Conservation (phyloP, 352 stramenopile genomes). For the Pythium utonaiense region DNA sequence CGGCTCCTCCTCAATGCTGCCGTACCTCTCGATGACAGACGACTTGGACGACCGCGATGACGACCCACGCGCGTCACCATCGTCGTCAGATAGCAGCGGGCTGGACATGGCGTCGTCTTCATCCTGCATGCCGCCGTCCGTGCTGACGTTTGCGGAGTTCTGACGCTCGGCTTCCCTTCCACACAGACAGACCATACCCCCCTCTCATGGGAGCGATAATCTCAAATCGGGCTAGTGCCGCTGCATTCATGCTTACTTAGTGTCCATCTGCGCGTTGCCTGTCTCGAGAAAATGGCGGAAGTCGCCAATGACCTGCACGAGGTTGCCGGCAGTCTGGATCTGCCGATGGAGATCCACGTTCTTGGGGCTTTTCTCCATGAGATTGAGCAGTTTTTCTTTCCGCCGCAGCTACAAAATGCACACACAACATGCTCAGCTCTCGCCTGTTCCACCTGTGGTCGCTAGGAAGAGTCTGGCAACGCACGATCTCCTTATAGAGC, state of each 20-base stretch:
- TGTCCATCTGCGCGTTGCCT: slow-evolving; percentile 16
- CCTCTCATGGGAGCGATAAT: background rate
- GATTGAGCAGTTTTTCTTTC: slow-evolving; percentile 80
- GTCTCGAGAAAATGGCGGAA: slow-evolving; percentile 83
- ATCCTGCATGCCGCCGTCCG: slow-evolving; percentile 1
- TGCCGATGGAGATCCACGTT: slow-evolving; percentile 83
- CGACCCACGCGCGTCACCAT: slow-evolving; percentile 24
- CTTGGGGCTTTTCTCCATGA: slow-evolving; percentile 83
- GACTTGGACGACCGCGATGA: slow-evolving; percentile 33
- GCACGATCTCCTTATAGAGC: slow-evolving; percentile 86
- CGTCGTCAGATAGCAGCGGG: slow-evolving; percentile 32
- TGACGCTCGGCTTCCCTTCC: slow-evolving; percentile 12
- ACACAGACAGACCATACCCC: background rate
- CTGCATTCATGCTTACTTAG: slow-evolving; percentile 10
- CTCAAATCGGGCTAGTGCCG: too few species aligned
- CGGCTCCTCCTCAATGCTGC: slow-evolving; percentile 22
- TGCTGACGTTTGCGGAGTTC: slow-evolving; percentile 37
- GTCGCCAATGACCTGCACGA: slow-evolving; percentile 79
- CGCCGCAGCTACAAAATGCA: slow-evolving; percentile 50
- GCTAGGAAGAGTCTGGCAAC: too few species aligned
- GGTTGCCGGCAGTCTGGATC: slow-evolving; percentile 80
- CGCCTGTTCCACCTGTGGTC: too few species aligned
- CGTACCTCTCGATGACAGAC: slow-evolving; percentile 53
- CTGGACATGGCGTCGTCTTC: slow-evolving; percentile 29
- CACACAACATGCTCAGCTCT: too few species aligned